Evolutionary conservation across 257 asterid species (phyloP), one percentile per base, ranked within the genome.

Genomic region (Solanum etuberosum): DNA sequence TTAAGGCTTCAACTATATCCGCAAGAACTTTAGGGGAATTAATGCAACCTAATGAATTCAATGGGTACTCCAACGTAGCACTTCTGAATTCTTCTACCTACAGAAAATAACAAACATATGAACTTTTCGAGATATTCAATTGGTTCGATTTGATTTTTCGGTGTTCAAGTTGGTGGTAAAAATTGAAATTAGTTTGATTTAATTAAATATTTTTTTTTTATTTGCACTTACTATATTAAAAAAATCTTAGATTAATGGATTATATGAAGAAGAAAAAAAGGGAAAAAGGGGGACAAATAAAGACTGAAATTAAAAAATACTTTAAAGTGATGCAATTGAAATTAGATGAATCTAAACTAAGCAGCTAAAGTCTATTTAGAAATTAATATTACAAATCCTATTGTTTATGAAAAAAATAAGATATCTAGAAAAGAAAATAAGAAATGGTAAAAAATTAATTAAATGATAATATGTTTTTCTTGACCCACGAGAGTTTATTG

Each of bases 11-110:
- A 31, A 94, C 90, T 12, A 93, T 72, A 43, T 95, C 97, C 0
- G 94, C 96, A 9, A 95, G 92, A 7, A 85, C 90, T 48, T 93
- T 94, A 20, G 97, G 97, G 1, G 94, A 83, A 27, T 91, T 91
- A 37, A 93, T 61, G 20, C 91, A 27, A 18, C 96, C 98, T 0
- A 76, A 21, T 10, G 96, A 93, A 90, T 95, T 94, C 86, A 92
- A 76, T 0, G 95, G 95, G 78, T 94, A 88, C 23, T 86, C 88
- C 32, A 5, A 10, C 0, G 90, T 85, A 34, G 87, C 93, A 2
- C 85, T 65, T 27, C 51, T 77, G 83, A 94, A 94, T 80, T 81
- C 93, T 43, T 89, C 83, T 9, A 92, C 89, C 98, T 94, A 84
- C 13, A 3, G 4, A 5, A 18, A 35, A 68, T 35, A 76, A 42